Conservation (phyloP, 164 flowering plant genomes). For the Vitis labrusca region DNA sequence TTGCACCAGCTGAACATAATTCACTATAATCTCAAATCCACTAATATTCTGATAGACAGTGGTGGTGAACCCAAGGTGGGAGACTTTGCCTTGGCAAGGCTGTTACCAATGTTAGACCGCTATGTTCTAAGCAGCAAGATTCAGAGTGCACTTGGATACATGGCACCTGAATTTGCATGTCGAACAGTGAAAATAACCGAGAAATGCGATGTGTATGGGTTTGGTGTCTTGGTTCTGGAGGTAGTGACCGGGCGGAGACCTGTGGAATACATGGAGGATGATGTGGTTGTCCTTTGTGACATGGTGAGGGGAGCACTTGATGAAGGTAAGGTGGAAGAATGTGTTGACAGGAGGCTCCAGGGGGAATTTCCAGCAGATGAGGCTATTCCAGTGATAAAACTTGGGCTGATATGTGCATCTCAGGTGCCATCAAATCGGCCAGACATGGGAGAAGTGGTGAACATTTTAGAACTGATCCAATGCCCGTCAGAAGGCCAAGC, state of each 20-base stretch:
- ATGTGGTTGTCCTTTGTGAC: slow-evolving; percentile 83
- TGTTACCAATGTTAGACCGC: slow-evolving; percentile 76
- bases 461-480: slow-evolving; percentile 76
- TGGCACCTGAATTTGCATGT: slow-evolving; percentile 98
- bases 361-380: slow-evolving; percentile 76
- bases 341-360: slow-evolving; percentile 58
- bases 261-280: slow-evolving; percentile 94
- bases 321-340: slow-evolving; percentile 71
- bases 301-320: slow-evolving; percentile 83
- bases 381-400: slow-evolving; percentile 75
- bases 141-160: slow-evolving; percentile 94
- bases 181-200: slow-evolving; percentile 82
- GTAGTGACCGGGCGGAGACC: slow-evolving; percentile 87
- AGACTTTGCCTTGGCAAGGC: slow-evolving; percentile 80
- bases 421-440: slow-evolving; percentile 97
- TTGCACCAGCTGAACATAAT: slow-evolving; percentile 59
- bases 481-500: slow-evolving; percentile 73
- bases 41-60: slow-evolving; percentile 68
- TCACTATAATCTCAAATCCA: slow-evolving; percentile 87
- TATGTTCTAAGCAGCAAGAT: slow-evolving; percentile 84
- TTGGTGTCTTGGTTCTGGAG: slow-evolving; percentile 80
- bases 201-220: slow-evolving; percentile 92
- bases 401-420: slow-evolving; percentile 87
- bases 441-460: slow-evolving; percentile 91
- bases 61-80: slow-evolving; percentile 68